Base-by-base conservation (phyloP, 495 filamentous ascomycete species). In the Tuber calosporum region DNA sequence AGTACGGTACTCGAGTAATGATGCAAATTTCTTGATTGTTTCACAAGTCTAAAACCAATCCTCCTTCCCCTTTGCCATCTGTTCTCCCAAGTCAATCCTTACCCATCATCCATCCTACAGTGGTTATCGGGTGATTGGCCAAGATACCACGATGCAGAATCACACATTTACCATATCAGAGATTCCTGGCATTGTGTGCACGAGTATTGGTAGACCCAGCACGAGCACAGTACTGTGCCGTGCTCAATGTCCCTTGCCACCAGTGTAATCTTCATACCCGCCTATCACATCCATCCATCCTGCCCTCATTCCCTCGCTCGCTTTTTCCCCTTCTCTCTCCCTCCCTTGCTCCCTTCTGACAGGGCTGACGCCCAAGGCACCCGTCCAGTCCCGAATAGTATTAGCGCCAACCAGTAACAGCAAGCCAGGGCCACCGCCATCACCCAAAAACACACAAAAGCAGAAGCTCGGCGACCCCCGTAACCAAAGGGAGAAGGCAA, bases 301-400 rank as follows among this genome's bases (percentile, higher is more conserved):
- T 11, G 7, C 13, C 40, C 40, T 41, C 40, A 1, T 41, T 41
- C 40, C 42, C 42, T 11, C 11, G 1, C 42, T 11, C 17, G 17
- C 42, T 19, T 5, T 6, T 20, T 15, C 17, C 19, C 15, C 1
- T 11, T 5, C 42, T 43, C 42, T 43, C 4, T 45, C 40, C 11
- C 40, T 15, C 17, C 45, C 45, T 53, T 20, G 43, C 43, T 42
- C 8, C 17, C 5, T 9, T 26, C 45, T 53, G 48, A 58, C 48
- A 58, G 48, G 48, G 48, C 48, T 58, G 48, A 58, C 48, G n/a
- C 48, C 48, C 48, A 58, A 58, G 48, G 48, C 48, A 58, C 48
- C n/a, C n/a, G 22, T 15, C 48, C 48, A 58, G n/a, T 58, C 48
- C 48, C n/a, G 48, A 58, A 58, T 58, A 30, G 48, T 58, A 1